Base-by-base conservation (phyloP, 176 grass and related monocot genomes). In the Pharus latifolius region DNA sequence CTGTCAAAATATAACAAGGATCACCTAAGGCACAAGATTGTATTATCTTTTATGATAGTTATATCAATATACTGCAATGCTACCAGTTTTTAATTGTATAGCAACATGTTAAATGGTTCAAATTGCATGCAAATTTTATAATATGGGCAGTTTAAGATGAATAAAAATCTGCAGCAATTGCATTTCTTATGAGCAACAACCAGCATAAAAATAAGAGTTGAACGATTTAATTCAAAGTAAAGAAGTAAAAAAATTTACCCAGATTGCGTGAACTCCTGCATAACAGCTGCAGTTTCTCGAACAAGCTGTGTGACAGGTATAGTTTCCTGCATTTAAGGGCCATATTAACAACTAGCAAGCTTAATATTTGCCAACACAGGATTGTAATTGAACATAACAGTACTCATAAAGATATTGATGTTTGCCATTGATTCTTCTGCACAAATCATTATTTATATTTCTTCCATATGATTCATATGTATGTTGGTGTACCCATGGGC, bases 261-360 rank as follows among this genome's bases (percentile, higher is more conserved):
- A 69, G 82, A 92, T 51, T 93, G 85, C 25, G 90, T 93, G 55
- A 93, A 93, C 65, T 93, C 85, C 46, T 93, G 85, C 90, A 88
- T 88, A 61, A 88, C 90, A 72, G 85, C 78, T 67, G 82, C 79
- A 22, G 85, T 88, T 77, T 88, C 90, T 67, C 82, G 75, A 29
- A 88, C 90, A 63, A 93, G 78, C 66, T 93, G 85, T 50, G 82
- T 88, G 74, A 83, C 79, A 63, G 85, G 90, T 65, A 93, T 88
- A 35, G 82, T 56, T 61, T 88, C 90, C 85, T 93, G 69, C 40
- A 83, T 31, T 70, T n/a, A 3, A 13, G 0, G 10, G 24, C 5
- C 33, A 50, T 15, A 12, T 6, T 29, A 40, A 60, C 11, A 69
- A 37, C 29, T 41, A 41, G 22, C 40, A 32, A 56, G 24, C 1